Base-by-base conservation (phyloP, 2,329 filamentous ascomycete genomes). In the Penicillium sp. region DNA sequence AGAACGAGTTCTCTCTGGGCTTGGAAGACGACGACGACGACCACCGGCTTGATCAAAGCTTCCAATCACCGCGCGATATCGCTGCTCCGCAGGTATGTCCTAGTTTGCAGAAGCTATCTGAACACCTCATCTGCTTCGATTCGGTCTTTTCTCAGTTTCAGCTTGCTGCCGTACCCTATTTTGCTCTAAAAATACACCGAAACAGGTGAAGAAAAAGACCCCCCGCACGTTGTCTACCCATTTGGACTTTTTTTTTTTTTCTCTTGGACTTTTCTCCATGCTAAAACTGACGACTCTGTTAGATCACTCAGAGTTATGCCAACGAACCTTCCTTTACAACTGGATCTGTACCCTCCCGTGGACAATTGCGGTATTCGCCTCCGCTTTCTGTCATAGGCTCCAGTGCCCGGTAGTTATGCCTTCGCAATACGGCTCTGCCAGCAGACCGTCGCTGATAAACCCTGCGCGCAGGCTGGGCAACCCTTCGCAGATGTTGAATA, bases 281-380 rank as follows among this genome's bases (percentile, higher is more conserved):
- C 47, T 33, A n/a, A 47, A 38, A 60, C 62, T 68, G 63, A 55
- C 15, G 3, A 3, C 42, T 6, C 19, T 22, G n/a, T 47, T 50
- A 70, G 68, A 56, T 26, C 24, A 42, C 26, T 54, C 63, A 63
- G 30, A 70, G 67, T 66, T 65, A 70, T 70, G 68, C 53, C 64
- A 64, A 64, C 54, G 55, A 57, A 51, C 44, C 56, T 45, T 19
- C 35, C 28, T 58, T 61, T 8, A 54, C 45, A 47, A 24, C 59
- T 62, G 56, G 56, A 69, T 44, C 60, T 49, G 38, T 53, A 64
- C 45, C n/a, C 44, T 45, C 58, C 53, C 54, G 60, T 60, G 61
- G 65, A 61, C 54, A 57, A 50, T 60, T 65, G 56, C 67, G 56
- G 56, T 45, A 58, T 17, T 56, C 59, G 28, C 47, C 50, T 50